phyloP scores from a whole-genome alignment of 1,284 basidiomycete genomes.

The Ustilago cynodontis region DNA sequence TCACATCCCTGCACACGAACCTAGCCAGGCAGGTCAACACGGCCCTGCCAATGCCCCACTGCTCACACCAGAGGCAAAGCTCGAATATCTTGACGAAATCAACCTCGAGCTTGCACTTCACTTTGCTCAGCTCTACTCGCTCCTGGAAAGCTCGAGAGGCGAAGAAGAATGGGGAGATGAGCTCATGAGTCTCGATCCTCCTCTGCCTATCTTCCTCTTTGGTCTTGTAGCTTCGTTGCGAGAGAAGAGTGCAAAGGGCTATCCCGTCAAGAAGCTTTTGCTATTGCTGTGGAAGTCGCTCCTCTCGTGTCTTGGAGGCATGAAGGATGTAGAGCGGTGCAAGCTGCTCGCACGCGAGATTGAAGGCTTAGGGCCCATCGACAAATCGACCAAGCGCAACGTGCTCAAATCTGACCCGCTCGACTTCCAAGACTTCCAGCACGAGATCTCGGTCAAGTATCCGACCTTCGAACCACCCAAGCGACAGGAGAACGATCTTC shows the following conservation, averaged over 20 bases:
- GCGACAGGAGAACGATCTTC: slow-evolving; percentile 66
- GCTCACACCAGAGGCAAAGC: slow-evolving; percentile 65
- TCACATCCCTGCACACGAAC: slow-evolving; percentile 52
- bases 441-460: slow-evolving; percentile 67
- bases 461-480: slow-evolving; percentile 72
- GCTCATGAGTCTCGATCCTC: slow-evolving; percentile 81
- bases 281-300: slow-evolving; percentile 97
- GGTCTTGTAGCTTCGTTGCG: slow-evolving; percentile 87
- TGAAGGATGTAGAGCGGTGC: slow-evolving; percentile 84
- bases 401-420: slow-evolving; percentile 61
- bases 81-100: slow-evolving; percentile 67
- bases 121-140: slow-evolving; percentile 68
- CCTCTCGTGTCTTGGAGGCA: slow-evolving; percentile 90
- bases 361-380: slow-evolving; percentile 71
- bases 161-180: slow-evolving; percentile 64
- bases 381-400: slow-evolving; percentile 42
- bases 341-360: slow-evolving; percentile 89
- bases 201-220: slow-evolving; percentile 91
- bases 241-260: slow-evolving; percentile 91
- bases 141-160: slow-evolving; percentile 65
- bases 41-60: slow-evolving; percentile 47
- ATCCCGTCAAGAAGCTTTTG: slow-evolving; percentile 76
- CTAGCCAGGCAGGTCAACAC: slow-evolving; percentile 33
- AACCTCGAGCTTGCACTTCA: slow-evolving; percentile 67
- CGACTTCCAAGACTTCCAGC: slow-evolving; percentile 63